Evolutionary conservation across 192 early-diverging fungal species (phyloP).

Genomic region (Dispira parvispora): DNA sequence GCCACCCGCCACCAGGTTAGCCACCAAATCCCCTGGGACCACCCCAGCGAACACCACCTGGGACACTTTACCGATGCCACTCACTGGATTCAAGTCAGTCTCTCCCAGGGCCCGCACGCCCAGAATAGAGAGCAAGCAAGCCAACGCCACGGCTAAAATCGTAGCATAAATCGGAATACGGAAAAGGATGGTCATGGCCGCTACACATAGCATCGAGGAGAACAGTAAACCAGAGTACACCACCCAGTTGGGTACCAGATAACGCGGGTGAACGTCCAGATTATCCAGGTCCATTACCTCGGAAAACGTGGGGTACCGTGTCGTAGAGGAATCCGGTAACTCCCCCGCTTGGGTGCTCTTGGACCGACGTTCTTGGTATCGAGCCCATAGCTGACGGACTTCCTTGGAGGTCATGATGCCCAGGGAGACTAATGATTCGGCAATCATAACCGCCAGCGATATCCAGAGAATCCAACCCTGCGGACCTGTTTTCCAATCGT

Average conservation of each 20-base stretch:
- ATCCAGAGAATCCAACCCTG: conserved; percentile 71
- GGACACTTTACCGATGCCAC: conserved; percentile 67
- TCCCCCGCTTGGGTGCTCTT: not conserved
- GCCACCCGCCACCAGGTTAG: conserved; percentile 61
- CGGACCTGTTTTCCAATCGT: conserved; percentile 48
- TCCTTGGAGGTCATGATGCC: conserved; percentile 31
- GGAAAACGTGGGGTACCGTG: not conserved
- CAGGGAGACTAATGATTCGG: conserved; percentile 47
- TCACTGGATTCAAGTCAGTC: conserved; percentile 70
- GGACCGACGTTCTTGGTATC: not conserved
- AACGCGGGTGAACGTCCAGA: conserved; percentile 22
- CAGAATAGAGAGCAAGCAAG: conserved; percentile 55
- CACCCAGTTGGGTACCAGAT: conserved; percentile 39
- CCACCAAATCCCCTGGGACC: conserved; percentile 47
- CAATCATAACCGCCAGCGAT: conserved; percentile 62
- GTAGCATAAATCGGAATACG: conserved; percentile 47
- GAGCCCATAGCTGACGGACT: conserved; percentile 5
- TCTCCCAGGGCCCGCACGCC: conserved; percentile 69
- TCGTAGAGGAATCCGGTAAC: not conserved
- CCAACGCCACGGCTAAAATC: conserved; percentile 48
- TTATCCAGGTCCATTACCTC: conserved; percentile 10
- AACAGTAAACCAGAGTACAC: conserved; percentile 45
- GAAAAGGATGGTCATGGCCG: conserved; percentile 46
- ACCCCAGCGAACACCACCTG: conserved; percentile 71
- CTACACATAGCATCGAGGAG: conserved; percentile 42